Percentiles rank a stretch among this genome's conserved stretches.
phyloP scores from a whole-genome alignment of 1,284 basidiomycete genomes.

The Tremellales sp. region DNA sequence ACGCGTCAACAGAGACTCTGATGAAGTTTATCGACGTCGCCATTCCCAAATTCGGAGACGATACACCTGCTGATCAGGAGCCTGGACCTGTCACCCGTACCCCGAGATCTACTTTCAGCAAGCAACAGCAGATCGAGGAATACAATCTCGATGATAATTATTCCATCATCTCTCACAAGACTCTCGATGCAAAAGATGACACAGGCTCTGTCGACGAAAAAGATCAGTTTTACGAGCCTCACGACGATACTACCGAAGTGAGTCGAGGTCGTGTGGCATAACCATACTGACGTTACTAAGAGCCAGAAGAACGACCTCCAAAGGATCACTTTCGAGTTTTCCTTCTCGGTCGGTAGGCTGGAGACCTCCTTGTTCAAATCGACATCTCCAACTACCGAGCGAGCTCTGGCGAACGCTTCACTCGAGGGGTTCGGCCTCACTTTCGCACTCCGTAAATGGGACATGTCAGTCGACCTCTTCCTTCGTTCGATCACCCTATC shows the following conservation, averaged over 20 bases:
- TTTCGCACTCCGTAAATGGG: conserved; percentile 72
- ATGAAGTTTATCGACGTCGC: conserved; percentile 91
- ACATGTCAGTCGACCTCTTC: conserved; percentile 82
- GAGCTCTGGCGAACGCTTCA: conserved; percentile 67
- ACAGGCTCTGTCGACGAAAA: conserved; percentile 43
- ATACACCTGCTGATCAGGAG: conserved; percentile 9
- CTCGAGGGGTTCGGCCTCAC: conserved; percentile 75
- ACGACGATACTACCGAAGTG: conserved; percentile 63
- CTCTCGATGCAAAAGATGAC: conserved; percentile 40
- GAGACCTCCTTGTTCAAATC: conserved; percentile 74
- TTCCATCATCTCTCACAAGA: conserved; percentile 28
- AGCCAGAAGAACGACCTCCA: conserved; percentile 54
- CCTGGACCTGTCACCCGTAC: conserved; percentile 8
- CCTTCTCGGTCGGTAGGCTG: conserved; percentile 86
- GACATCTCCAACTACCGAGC: conserved; percentile 35
- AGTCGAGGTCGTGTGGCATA: conserved; percentile 25
- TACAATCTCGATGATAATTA: conserved; percentile 64
- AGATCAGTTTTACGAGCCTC: conserved; percentile 71
- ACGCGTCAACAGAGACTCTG: conserved; percentile 57
- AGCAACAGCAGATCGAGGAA: conserved; percentile 50
- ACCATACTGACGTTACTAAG: conserved; percentile 9
- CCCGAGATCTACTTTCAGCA: conserved; percentile 50
- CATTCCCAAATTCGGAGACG: conserved; percentile 76
- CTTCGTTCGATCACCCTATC: conserved; percentile 63
- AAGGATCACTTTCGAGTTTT: conserved; percentile 83